Base-by-base conservation (phyloP, 1,139 yeast species). In the Yamadazyma dushanensis region DNA sequence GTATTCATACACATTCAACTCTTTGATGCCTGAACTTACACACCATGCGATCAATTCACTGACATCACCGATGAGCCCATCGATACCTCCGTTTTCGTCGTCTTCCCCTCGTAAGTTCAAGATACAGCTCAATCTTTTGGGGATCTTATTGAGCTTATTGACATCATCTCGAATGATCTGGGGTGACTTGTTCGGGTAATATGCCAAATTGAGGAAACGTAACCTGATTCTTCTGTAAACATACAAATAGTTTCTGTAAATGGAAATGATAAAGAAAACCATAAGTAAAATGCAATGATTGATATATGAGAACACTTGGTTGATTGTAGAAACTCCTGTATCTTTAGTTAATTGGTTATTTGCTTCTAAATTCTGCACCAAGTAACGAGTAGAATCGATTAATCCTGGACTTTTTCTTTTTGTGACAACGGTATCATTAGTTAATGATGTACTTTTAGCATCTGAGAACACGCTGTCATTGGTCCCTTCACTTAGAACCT, bases 31-130 rank as follows among this genome's bases (percentile, higher is more conserved):
- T 7, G 94, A 81, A 30, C 95, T 86, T 16, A 88, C 61, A 29
- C 89, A 74, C 99, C 99, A 92, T 3, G 95, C 83, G 0, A 81
- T 73, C 31, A 90, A 53, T 53, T 89, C 96, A 37, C 92, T 76
- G 15, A 83, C 73, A 50, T 87, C 87, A 48, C 76, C 79, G 51
- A 90, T 68, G 31, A 94, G 68, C 0, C 95, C 96, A 42, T 84
- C 90, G 30, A 84, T 61, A 2, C 97, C 97, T 17, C 95, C 96
- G 41, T 86, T 89, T 53, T 85, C 94, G 47, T 83, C 92, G 42
- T 82, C 85, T 36, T 80, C 89, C 30, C 83, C 77, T 50, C 79
- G 78, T 53, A 82, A 72, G 46, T 78, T 81, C 41, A 92, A 62
- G 13, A 92, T 79, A 21, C 86, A 79, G 8, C 95, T 83, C 16